These are phyloP conservation scores for Pseudopyricularia cyperi DNA, from an alignment of 2,329 filamentous ascomycete species.

Conservation along the genomic window DNA sequence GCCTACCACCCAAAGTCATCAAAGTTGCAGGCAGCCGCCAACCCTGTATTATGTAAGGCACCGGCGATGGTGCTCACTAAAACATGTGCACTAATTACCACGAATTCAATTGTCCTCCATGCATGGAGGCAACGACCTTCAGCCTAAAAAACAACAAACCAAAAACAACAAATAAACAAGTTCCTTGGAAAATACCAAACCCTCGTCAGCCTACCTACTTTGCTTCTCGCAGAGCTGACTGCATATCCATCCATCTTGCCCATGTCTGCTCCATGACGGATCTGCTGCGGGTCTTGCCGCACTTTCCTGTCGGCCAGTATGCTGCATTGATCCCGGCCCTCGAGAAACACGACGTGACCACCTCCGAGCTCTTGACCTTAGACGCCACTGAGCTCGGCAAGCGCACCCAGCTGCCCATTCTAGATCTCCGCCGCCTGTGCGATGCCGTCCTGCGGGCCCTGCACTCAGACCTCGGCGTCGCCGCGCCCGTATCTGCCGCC, in stretches of 20 bases:
- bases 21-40: no score
- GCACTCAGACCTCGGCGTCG: conserved; percentile 43
- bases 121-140: background rate
- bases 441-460: conserved; percentile 54
- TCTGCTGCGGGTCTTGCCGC: conserved; percentile 68
- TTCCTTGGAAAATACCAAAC: no score
- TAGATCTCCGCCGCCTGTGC: conserved; percentile 65
- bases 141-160: background rate
- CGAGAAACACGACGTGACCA: conserved; percentile 65
- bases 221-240: background rate
- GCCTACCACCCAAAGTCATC: no score
- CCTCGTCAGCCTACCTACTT: no score
- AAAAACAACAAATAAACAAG: background rate
- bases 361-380: conserved; percentile 73
- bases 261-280: conserved; percentile 55
- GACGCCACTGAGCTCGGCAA: conserved; percentile 74
- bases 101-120: no score
- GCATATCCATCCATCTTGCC: background rate
- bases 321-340: conserved; percentile 65
- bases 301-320: conserved; percentile 60
- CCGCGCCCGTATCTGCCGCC: background rate
- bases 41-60: no score
- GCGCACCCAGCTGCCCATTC: conserved; percentile 67
- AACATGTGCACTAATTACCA: no score
- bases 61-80: no score